Conservation (phyloP, 1,284 basidiomycete species). For the Sparassis latifolia region DNA sequence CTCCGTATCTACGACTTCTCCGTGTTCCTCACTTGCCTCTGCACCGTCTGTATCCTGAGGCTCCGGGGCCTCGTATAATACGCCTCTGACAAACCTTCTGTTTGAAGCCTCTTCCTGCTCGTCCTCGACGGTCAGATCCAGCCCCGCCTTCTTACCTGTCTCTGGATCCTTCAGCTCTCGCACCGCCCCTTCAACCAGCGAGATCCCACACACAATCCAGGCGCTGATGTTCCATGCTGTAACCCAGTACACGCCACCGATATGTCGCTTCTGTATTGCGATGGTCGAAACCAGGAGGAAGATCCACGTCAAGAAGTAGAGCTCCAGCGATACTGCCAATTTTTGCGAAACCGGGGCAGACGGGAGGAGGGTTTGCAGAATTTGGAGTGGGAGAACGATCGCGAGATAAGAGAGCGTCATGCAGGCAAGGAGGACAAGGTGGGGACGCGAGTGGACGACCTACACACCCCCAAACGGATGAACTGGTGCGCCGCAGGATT, state of each 20-base stretch:
- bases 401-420: constrained; percentile 46
- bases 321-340: constrained; percentile 13
- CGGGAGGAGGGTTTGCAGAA: constrained; percentile 25
- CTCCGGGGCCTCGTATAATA: constrained; percentile 8
- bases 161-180: constrained; percentile 2
- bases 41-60: constrained; percentile 18
- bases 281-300: constrained; percentile 46
- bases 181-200: constrained; percentile 5
- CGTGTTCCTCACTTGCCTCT: constrained; percentile 19
- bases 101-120: constrained; percentile 10
- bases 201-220: constrained; percentile 7
- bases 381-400: constrained; percentile 32
- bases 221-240: constrained; percentile 22
- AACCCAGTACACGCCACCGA: constrained; percentile 53
- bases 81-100: constrained; percentile 12
- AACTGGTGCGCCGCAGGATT: not conserved
- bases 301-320: constrained; percentile 50
- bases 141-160: constrained; percentile 1
- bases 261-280: constrained; percentile 31
- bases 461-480: constrained; percentile 19
- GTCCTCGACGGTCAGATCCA: constrained; percentile 10
- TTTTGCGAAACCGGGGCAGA: constrained; percentile 26
- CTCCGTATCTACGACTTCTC: constrained; percentile 35
- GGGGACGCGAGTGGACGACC: constrained; percentile 55
- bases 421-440: constrained; percentile 43